Base-by-base conservation (phyloP, 2,329 filamentous ascomycete genomes). In the Leptographium galeiforme region DNA sequence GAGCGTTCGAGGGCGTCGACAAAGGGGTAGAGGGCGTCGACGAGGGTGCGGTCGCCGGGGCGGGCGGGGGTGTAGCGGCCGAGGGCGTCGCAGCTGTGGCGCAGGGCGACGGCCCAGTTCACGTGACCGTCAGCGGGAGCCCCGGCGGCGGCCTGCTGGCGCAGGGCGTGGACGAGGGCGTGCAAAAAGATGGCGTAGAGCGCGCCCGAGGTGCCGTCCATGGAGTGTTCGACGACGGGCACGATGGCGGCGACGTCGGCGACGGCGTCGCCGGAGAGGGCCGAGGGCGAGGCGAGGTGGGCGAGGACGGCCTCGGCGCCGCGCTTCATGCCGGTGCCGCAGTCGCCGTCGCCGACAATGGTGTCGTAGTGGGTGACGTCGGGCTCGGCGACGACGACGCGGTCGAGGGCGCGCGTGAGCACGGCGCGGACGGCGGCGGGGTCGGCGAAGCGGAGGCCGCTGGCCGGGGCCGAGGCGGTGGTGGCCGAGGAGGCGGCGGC, bases 11-110 rank as follows among this genome's bases (percentile, higher is more conserved):
- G 75, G 4, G 76, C 79, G 45, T 90, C 78, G 51, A 94, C 83
- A 64, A 97, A 98, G 2, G 93, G 93, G 57, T 87, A 79, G 50
- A 98, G 73, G 1, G 91, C 89, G 68, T 98, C 93, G 38, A 97
- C 79, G 39, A 97, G 72, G 0, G 93, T 98, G 50, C 93, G 78
- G 66, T 98, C 93, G 33, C 93, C 93, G 0, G 85, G 85, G 52
- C 84, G 81, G 0, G 93, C 93, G 1, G 91, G 90, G 2, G 93
- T 98, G 68, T 97, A 97, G 63, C 77, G 85, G 39, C 76, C 78
- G 54, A 98, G 72, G 1, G 84, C 81, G 19, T 82, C 73, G 57
- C 85, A 79, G 52, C 88, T 87, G 60, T 81, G 76, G 57, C 82
- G 73, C 14, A 96, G 73, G 1, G 89, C 90, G 36, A 76, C 71